Evolutionary conservation across 202 grass and related monocot species (phyloP).

Genomic region (Sporobolus alterniflorus): DNA sequence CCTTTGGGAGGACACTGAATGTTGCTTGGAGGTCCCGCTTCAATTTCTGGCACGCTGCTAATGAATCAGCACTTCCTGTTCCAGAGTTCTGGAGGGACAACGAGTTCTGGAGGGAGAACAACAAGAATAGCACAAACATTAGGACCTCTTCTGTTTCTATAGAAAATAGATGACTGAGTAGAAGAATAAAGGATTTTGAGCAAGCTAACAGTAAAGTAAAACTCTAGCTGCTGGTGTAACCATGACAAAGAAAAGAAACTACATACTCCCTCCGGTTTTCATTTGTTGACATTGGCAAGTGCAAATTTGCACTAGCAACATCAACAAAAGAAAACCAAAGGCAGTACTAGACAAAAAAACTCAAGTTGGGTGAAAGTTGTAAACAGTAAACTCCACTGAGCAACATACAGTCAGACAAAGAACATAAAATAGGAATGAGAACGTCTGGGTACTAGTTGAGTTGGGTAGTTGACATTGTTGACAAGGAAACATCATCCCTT

Average conservation of each 20-base stretch:
- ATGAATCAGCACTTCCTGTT: slow-evolving; percentile 50
- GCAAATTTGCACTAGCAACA: too few relatives aligned
- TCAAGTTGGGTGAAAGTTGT: background rate
- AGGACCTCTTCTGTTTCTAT: background rate
- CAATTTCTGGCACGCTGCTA: slow-evolving; percentile 67
- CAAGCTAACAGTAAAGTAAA: background rate
- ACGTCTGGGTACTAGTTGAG: too few relatives aligned
- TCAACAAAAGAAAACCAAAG: too few relatives aligned
- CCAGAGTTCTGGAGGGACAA: slow-evolving; percentile 47
- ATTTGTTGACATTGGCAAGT: too few relatives aligned
- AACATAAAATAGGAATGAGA: background rate
- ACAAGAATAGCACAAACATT: slow-evolving; percentile 20
- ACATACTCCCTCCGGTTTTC: too few relatives aligned
- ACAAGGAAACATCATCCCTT: background rate
- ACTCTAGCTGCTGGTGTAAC: slow-evolving; percentile 2
- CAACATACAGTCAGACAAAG: background rate
- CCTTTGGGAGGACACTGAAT: slow-evolving; percentile 83
- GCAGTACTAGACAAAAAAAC: background rate
- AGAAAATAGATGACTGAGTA: slow-evolving; percentile 3
- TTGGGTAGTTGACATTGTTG: background rate
- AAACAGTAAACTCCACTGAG: background rate
- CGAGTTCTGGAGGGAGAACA: slow-evolving; percentile 44
- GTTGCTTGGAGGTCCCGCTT: slow-evolving; percentile 66
- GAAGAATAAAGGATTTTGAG: slow-evolving; percentile 14
- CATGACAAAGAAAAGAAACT: background rate